phyloP scores from a whole-genome alignment of 257 asterid genomes.

The Solanum verrucosum region DNA sequence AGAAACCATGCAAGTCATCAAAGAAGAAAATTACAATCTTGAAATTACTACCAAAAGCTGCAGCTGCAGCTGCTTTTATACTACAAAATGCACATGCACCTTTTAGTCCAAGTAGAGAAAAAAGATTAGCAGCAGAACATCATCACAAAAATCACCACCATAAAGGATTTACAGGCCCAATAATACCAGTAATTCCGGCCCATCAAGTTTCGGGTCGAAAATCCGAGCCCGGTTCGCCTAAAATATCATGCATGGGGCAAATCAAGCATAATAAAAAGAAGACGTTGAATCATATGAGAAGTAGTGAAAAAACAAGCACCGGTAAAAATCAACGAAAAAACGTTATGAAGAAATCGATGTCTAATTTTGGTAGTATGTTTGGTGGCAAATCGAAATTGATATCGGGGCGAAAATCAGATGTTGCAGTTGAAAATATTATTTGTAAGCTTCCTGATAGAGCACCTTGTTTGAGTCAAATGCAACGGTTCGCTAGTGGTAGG shows the following conservation, averaged over 20 bases:
- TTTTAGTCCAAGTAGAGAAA: constrained; percentile 30
- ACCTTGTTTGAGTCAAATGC: constrained; percentile 38
- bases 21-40: constrained; percentile 17
- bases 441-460: constrained; percentile 8
- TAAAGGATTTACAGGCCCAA: constrained; percentile 33
- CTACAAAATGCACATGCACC: constrained; percentile 25
- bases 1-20: constrained; percentile 18
- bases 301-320: neutral
- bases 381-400: neutral
- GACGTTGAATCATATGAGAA: neutral
- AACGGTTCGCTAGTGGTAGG: constrained; percentile 64
- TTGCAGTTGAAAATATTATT: neutral
- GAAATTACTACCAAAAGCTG: constrained; percentile 23
- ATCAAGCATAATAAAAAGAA: constrained; percentile 26
- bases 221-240: constrained; percentile 46
- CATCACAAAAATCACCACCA: neutral
- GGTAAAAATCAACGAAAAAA: neutral
- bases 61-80: constrained; percentile 7
- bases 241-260: constrained; percentile 48
- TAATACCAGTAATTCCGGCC: constrained; percentile 11
- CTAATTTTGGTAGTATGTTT: constrained; percentile 2
- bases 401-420: constrained; percentile 22
- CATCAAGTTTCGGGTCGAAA: constrained; percentile 22
- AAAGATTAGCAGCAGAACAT: neutral
- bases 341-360: neutral